These are phyloP conservation scores for Fusarium nurragi DNA, from an alignment of 2,329 filamentous ascomycete species.

Conservation along the genomic window DNA sequence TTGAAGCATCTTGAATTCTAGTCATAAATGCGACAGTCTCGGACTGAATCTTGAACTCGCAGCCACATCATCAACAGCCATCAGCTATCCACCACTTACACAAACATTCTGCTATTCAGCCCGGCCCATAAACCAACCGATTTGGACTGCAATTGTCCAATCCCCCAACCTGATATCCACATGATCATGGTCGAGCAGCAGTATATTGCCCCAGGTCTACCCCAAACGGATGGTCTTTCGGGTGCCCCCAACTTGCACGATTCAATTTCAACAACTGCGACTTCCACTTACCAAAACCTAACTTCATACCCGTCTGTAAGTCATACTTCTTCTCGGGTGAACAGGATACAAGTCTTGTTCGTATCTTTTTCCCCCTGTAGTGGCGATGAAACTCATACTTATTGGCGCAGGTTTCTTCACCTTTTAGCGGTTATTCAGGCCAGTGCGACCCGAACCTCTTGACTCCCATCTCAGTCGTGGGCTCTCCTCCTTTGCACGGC, in stretches of 20 bases:
- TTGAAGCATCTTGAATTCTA: constrained; percentile 24
- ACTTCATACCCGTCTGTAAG: constrained; percentile 48
- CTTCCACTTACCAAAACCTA: constrained; percentile 46
- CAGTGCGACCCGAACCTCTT: constrained; percentile 57
- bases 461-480: constrained; percentile 61
- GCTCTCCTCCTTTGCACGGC: constrained; percentile 59
- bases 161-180: constrained; percentile 32
- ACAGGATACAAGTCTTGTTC: neutral
- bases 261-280: constrained; percentile 38
- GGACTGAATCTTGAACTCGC: constrained; percentile 30
- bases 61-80: constrained; percentile 31
- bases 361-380: neutral
- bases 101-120: constrained; percentile 23
- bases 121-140: constrained; percentile 32
- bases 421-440: constrained; percentile 47
- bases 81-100: constrained; percentile 23
- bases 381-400: constrained; percentile 11
- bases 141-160: constrained; percentile 40
- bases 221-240: constrained; percentile 47
- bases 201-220: constrained; percentile 48
- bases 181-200: constrained; percentile 51
- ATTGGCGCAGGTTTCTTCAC: constrained; percentile 36
- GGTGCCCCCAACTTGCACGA: constrained; percentile 44
- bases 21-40: constrained; percentile 44
- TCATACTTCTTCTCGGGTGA: constrained; percentile 10